These are phyloP conservation scores for Yarrowia hollandica DNA, from an alignment of 805 yeast genomes.

Conservation along the genomic window DNA sequence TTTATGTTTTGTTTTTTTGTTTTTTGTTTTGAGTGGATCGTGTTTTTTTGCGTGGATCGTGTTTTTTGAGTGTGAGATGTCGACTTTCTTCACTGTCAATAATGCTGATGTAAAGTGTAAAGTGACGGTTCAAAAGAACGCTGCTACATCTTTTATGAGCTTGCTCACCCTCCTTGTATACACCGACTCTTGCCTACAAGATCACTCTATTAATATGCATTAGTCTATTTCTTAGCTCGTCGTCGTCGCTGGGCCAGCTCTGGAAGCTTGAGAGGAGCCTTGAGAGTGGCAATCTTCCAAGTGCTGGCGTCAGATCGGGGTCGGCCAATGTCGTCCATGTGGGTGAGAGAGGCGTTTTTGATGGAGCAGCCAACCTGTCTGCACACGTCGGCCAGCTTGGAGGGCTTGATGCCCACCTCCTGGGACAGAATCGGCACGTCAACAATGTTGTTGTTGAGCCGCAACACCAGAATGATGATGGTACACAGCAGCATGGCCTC, in stretches of 20 bases:
- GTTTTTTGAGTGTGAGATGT: too few species aligned
- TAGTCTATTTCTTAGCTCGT: slow-evolving; percentile 17
- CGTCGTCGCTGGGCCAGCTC: slow-evolving; percentile 47
- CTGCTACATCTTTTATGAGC: too few species aligned
- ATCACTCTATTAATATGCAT: slow-evolving; percentile 3
- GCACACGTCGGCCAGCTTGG: slow-evolving; percentile 65
- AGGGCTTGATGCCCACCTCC: slow-evolving; percentile 79
- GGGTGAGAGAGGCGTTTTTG: slow-evolving; percentile 57
- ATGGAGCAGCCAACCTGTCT: slow-evolving; percentile 80
- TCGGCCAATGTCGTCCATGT: slow-evolving; percentile 43
- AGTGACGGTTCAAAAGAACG: too few species aligned
- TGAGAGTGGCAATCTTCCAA: slow-evolving; percentile 77
- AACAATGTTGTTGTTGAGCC: slow-evolving; percentile 70
- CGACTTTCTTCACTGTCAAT: too few species aligned
- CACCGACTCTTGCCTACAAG: too few species aligned
- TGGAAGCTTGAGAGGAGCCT: slow-evolving; percentile 88
- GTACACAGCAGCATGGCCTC: slow-evolving; percentile 86
- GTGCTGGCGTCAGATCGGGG: slow-evolving; percentile 44
- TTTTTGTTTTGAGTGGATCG: too few species aligned
- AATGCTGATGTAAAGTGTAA: too few species aligned
- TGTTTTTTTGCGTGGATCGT: too few species aligned
- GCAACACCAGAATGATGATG: slow-evolving; percentile 69
- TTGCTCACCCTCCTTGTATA: too few species aligned
- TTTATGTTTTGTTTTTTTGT: too few species aligned
- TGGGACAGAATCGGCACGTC: slow-evolving; percentile 80